These are phyloP conservation scores for Fonsecaea multimorphosa DNA, from an alignment of 2,329 filamentous ascomycete species.

Conservation along the genomic window DNA sequence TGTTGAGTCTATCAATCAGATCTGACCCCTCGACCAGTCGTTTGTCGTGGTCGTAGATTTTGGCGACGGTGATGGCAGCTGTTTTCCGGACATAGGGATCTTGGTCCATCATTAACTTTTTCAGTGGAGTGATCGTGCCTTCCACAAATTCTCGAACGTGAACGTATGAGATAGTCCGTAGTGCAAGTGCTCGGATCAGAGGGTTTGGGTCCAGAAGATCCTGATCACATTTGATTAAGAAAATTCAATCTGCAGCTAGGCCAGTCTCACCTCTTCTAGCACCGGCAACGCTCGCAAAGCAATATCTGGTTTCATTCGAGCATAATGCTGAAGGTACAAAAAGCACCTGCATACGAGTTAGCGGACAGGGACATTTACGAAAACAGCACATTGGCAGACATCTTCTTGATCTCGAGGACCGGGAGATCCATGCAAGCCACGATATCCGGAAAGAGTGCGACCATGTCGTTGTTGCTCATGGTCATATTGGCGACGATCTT, in stretches of 20 bases:
- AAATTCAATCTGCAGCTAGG: background rate
- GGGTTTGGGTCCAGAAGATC: constrained; percentile 95
- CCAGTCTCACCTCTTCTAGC: constrained; percentile 70
- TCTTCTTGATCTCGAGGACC: constrained; percentile 98
- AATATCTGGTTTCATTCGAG: constrained; percentile 89
- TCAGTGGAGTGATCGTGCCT: constrained; percentile 82
- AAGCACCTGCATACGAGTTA: constrained; percentile 74
- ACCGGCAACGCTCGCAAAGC: constrained; percentile 91
- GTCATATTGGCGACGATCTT: constrained; percentile 99
- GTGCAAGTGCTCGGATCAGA: constrained; percentile 84
- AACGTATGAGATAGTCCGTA: constrained; percentile 96
- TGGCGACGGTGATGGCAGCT: constrained; percentile 93
- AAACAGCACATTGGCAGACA: constrained; percentile 62
- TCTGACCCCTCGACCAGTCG: constrained; percentile 88
- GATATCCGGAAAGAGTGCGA: constrained; percentile 93
- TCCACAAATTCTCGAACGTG: constrained; percentile 96
- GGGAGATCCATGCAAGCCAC: constrained; percentile 94
- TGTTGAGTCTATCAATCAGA: constrained; percentile 88
- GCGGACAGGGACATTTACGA: background rate
- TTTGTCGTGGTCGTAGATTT: constrained; percentile 95
- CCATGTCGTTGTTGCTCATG: constrained; percentile 99
- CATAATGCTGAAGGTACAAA: constrained; percentile 95
- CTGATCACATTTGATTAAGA: constrained; percentile 51
- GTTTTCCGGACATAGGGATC: constrained; percentile 99
- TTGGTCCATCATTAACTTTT: constrained; percentile 78